A percentile compares a stretch with the other conserved stretches of the same genome.
These are phyloP conservation scores for Miamiensis avidus DNA, from an alignment of 169 alveolate species.

Conservation along the genomic window DNA sequence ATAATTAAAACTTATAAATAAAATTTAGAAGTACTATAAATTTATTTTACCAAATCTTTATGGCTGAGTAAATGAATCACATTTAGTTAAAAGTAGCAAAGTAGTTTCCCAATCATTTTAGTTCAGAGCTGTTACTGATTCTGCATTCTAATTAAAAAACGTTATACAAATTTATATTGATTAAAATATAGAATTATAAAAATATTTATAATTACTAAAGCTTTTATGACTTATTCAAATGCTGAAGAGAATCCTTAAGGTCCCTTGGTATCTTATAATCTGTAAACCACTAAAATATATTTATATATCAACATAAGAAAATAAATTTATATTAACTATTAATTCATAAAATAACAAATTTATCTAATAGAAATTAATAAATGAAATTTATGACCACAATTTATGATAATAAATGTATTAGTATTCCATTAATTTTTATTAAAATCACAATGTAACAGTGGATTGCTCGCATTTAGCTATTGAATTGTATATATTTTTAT, in stretches of 20 bases:
- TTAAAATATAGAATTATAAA: not conserved
- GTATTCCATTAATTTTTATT: not conserved
- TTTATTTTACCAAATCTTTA: not conserved
- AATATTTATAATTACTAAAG: not conserved
- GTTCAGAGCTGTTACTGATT: slow-evolving; percentile 7
- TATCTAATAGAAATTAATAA: no score
- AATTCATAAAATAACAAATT: no score
- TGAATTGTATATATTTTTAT: not conserved
- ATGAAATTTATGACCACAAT: no score
- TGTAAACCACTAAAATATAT: not conserved
- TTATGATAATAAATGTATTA: no score
- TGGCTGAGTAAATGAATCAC: slow-evolving; percentile 16
- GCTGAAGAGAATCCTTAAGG: not conserved
- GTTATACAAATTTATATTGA: not conserved
- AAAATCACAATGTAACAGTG: not conserved
- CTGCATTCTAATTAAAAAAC: not conserved
- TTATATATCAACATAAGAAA: no score
- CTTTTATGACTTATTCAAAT: not conserved
- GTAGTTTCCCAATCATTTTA: slow-evolving; percentile 5
- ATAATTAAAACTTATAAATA: no score
- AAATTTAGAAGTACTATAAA: no score
- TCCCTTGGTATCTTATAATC: not conserved
- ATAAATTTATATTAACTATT: no score
- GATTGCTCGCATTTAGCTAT: not conserved
- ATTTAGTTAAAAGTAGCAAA: slow-evolving; percentile 3